phyloP scores from a whole-genome alignment of 2,329 filamentous ascomycete species.

The Fusarium pseudograminearum region DNA sequence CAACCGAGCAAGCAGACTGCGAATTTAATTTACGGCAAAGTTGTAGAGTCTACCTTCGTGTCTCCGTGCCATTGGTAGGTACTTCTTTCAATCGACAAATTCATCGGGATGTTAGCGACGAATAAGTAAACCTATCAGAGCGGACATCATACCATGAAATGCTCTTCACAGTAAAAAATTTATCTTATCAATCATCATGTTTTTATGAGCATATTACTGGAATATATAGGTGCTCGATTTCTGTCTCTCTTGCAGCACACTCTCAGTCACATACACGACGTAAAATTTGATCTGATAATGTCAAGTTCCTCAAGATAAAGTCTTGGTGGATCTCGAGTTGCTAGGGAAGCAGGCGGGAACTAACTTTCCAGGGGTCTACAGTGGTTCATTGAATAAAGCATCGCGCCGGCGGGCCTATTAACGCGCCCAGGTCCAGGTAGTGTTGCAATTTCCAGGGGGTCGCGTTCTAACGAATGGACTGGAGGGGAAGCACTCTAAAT shows the following conservation, averaged over 20 bases:
- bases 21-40: background rate
- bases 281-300: background rate
- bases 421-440: slow-evolving; percentile 24
- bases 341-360: slow-evolving; percentile 37
- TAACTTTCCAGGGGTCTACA: slow-evolving; percentile 25
- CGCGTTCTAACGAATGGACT: slow-evolving; percentile 21
- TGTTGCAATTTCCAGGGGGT: slow-evolving; percentile 14
- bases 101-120: background rate
- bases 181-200: background rate
- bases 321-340: slow-evolving; percentile 39
- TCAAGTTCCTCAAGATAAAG: background rate
- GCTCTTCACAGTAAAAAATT: background rate
- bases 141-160: background rate
- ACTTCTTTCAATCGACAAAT: background rate
- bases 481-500: slow-evolving; percentile 8
- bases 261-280: background rate
- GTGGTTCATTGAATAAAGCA: slow-evolving; percentile 21
- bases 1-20: background rate
- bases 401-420: slow-evolving; percentile 25
- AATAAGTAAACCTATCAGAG: background rate
- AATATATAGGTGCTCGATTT: background rate
- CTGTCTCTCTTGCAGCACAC: background rate
- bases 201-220: background rate
- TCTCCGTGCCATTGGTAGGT: background rate
- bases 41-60: background rate